Percentiles rank a stretch among this genome's conserved stretches.
Conservation (phyloP, 176 grass and related monocot species). For the Carex scoparia region DNA sequence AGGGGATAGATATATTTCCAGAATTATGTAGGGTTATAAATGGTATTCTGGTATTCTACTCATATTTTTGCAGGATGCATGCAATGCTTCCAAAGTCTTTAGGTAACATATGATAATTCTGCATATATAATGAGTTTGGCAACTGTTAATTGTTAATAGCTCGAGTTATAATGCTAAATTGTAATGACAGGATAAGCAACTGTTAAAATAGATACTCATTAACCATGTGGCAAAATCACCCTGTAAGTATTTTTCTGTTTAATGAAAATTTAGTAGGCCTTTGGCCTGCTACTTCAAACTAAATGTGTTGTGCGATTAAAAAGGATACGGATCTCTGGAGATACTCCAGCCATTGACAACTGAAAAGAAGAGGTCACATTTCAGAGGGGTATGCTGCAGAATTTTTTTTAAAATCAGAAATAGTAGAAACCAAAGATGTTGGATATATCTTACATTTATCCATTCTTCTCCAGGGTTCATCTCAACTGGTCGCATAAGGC, state of each 20-base stretch:
- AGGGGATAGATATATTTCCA: neutral
- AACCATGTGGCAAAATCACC: no score
- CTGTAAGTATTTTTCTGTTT: no score
- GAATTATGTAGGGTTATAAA: neutral
- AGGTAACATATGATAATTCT: neutral
- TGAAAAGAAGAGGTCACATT: conserved; percentile 36
- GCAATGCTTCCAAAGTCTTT: neutral
- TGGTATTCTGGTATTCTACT: neutral
- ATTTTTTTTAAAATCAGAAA: neutral
- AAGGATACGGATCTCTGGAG: conserved; percentile 89
- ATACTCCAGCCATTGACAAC: conserved; percentile 85
- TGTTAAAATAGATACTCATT: no score
- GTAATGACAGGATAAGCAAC: no score
- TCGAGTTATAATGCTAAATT: no score
- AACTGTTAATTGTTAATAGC: no score
- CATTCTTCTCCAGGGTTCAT: conserved; percentile 80
- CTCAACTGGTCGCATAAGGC: conserved; percentile 66
- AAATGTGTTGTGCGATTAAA: neutral
- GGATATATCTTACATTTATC: conserved; percentile 60
- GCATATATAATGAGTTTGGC: neutral
- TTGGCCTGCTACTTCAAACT: no score
- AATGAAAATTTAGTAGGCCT: no score
- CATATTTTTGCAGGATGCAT: neutral
- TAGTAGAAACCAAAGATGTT: neutral
- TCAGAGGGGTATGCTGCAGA: conserved; percentile 17